Base-by-base conservation (phyloP, 192 early-diverging fungal species). In the Backusella psychrophila region DNA sequence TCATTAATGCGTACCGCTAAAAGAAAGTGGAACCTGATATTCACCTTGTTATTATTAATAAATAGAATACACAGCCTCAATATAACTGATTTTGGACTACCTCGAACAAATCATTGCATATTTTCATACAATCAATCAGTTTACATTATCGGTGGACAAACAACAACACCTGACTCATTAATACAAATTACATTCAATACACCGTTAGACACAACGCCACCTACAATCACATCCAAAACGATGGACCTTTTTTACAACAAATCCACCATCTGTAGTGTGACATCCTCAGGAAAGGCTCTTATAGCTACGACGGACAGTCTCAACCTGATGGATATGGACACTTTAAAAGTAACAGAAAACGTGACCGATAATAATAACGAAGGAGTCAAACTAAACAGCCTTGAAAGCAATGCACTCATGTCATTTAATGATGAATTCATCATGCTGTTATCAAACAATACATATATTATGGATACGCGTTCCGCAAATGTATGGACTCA, bases 101-200 rank as follows among this genome's bases (percentile, higher is more conserved):
- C 70, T 31, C 41, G 26, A 31, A 31, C 14, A 31, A 71, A 71
- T 44, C 70, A 41, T 19, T 71, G 70, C 42, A 12, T 31, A 19
- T 26, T 71, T 49, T 41, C 41, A 31, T 44, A 23, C 26, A 71
- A 71, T 31, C 42, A 71, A 49, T 41, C 70, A 4, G 23, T 71
- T 8, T 46, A 71, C 29, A 49, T 71, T 49, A 71, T 71, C 39
- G 39, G 42, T 49, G 56, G 56, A 63, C 56, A 63, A 63, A 63
- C 56, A 29, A 63, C 56, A 29, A 42, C 35, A 3, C 3, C 29
- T n/a, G 36, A 41, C 23, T 38, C 34, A 23, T 46, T 39, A 12
- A 36, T 71, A 31, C 9, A 29, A 71, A 44, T 71, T 6, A 49
- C 39, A 71, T 71, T 71, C 4, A 4, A 71, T 49, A 4, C 3